Evolutionary conservation across 192 early-diverging fungal genomes (phyloP), one percentile per base, ranked within the genome.

Genomic region (Globomyces pollinis-pini): DNA sequence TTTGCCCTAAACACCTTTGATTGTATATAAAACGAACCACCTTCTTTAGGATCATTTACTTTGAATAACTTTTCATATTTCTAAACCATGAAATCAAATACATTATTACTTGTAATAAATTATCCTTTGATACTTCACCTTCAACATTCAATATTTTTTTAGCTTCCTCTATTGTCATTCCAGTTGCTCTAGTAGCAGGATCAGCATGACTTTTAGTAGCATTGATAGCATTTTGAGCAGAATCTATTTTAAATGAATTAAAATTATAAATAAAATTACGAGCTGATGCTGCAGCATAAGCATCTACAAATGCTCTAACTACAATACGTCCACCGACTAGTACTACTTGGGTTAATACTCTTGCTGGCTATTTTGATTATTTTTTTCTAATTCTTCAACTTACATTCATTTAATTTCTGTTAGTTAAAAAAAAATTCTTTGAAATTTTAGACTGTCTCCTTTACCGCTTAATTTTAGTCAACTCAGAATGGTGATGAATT

Each of bases 1-100:
- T 90, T 90, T 21, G 96, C 96, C 45, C 91, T 70, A 9, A 90
- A 81, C 5, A 98, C 81, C 67, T 98, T 98, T 32, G 90, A 91
- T 56, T 96, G 93, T 26, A 98, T 57, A 64, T 98, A 98, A 39
- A 94, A 88, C 3, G 92, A 91, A 6, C 95, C 95, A 35, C 92
- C 93, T 31, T 77, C 73, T 28, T 83, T 72, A 29, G 86, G 79
- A 62, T 94, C 91, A 66, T 98, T 98, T 21, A 72, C 83, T 23
- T 85, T 84, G 71, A 90, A 95, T 62, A 95, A 64, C 65, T 88
- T 84, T 20, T 91, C 88, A 64, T 89, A 98, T 62, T 86, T 86
- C 84, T 89, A 64, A 1, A 30, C 45, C 36, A 44, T n/a, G n/a
- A n/a, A n/a, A n/a, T n/a, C n/a, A n/a, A n/a, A n/a, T 21, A 13